Evolutionary conservation across 1,139 yeast species (phyloP), one percentile per base, ranked within the genome.

Genomic region (Meyerozyma sp.): DNA sequence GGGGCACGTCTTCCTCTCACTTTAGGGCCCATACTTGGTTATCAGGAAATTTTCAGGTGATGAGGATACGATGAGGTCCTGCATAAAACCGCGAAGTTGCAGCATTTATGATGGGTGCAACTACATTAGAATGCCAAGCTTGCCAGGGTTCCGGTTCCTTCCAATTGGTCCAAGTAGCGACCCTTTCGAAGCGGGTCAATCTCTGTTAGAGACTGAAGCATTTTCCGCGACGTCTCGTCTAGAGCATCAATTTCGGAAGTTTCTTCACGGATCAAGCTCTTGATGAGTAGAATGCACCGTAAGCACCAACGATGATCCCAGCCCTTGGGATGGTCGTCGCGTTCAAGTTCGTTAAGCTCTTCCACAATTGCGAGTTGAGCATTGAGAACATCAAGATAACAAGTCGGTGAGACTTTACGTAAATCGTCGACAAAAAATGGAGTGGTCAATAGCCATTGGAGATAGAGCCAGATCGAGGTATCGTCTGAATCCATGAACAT

Each of bases 401-500:
- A 2, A 48, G 46, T 28, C 41, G 42, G 34, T 41, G 34, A 30
- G 46, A 40, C 52, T 40, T 67, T 63, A 10, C 51, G 49, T 36
- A 61, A 56, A 8, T 68, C 55, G 10, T 49, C 37, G 1, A 73
- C 67, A 43, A 81, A 74, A 18, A 79, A 66, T 2, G 73, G 70
- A 32, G 77, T 77, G 5, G 82, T 76, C 10, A 90, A 62, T 18
- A 93, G 67, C 98, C 98, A 93, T 42, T 82, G 77, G 46, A 88
- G 73, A 61, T 91, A 93, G 4, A 85, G 74, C 98, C 98, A 93
- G 1, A 89, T 84, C 0, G 96, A 86, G 41, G 94, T 93, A 58
- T 93, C 98, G 40, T 88, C 95, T 0, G 95, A 91, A 59, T 93
- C 98, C 53, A 95, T 89, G 57, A 82, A 89, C 66, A 90, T 79